These are phyloP conservation scores for Sordariomycetes sp. DNA, from an alignment of 2,329 filamentous ascomycete species.

Conservation along the genomic window DNA sequence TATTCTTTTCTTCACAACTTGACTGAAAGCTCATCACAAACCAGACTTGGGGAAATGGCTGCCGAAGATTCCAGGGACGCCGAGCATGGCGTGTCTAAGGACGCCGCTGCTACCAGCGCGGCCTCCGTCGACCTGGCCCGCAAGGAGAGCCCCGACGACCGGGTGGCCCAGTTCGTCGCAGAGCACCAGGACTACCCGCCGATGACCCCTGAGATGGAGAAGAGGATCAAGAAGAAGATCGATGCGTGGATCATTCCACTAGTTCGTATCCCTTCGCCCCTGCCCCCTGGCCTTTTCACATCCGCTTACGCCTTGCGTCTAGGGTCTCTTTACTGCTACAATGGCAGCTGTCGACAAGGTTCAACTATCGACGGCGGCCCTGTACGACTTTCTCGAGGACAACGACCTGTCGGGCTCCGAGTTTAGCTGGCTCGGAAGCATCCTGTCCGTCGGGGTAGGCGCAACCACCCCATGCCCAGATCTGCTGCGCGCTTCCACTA, in stretches of 20 bases:
- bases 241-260: conserved; percentile 10
- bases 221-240: conserved; percentile 10
- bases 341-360: neutral
- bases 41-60: neutral
- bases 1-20: no score
- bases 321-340: neutral
- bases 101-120: neutral
- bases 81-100: neutral
- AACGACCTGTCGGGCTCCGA: conserved; percentile 21
- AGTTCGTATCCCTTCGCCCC: conserved; percentile 6
- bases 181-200: conserved; percentile 6
- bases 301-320: neutral
- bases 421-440: conserved; percentile 24
- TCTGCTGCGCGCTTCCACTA: neutral
- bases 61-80: neutral
- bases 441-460: conserved; percentile 23
- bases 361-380: conserved; percentile 19
- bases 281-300: conserved; percentile 3
- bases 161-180: conserved; percentile 7
- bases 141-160: conserved; percentile 3
- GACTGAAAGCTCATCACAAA: neutral
- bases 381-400: conserved; percentile 25
- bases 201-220: conserved; percentile 10
- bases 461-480: neutral
- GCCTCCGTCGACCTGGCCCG: neutral